Base-by-base conservation (phyloP, 192 early-diverging fungal species). In the Backusella luteola region DNA sequence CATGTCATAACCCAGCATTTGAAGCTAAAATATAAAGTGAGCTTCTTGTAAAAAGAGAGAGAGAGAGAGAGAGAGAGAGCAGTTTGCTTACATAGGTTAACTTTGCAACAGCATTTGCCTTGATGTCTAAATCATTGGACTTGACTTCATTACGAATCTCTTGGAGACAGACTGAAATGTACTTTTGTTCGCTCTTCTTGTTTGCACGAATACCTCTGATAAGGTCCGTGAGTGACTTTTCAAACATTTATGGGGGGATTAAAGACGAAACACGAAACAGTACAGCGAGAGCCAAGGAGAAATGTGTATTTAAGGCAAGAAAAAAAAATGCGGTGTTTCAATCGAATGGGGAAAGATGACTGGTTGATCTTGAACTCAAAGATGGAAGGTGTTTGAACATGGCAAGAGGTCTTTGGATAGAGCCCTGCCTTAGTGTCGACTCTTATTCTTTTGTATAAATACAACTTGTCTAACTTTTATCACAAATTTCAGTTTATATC, bases 1-100 rank as follows among this genome's bases (percentile, higher is more conserved):
- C 94, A 97, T 96, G 82, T 97, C 96, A 81, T 97, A 99, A 8
- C 98, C 98, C 26, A 96, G 88, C 95, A 97, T 98, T 88, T 97
- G 95, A 46, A 99, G 89, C 88, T 97, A 86, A 32, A 32, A 32
- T 53, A 42, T 14, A 12, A 38, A 56, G 41, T 49, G 75, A 79
- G 46, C 39, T 34, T 67, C 14, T 66, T 46, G 3, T 9, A 39
- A 39, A 39, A 9, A 38, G 36, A 38, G 14, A 49, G 17, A 8
- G 36, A 38, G 36, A 38, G 36, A 38, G 14, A 49, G 17, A 8
- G 36, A 38, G 38, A 38, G 9, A 38, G 15, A 49, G 17, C 17
- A 66, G 3, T 32, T 32, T 68, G 19, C 86, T 39, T 86, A 94
- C 90, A 81, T 93, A 93, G 39, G 86, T 87, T 36, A 98, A 86